Evolutionary conservation across 805 yeast genomes (phyloP).

Genomic region (Spathaspora hagerdaliae): DNA sequence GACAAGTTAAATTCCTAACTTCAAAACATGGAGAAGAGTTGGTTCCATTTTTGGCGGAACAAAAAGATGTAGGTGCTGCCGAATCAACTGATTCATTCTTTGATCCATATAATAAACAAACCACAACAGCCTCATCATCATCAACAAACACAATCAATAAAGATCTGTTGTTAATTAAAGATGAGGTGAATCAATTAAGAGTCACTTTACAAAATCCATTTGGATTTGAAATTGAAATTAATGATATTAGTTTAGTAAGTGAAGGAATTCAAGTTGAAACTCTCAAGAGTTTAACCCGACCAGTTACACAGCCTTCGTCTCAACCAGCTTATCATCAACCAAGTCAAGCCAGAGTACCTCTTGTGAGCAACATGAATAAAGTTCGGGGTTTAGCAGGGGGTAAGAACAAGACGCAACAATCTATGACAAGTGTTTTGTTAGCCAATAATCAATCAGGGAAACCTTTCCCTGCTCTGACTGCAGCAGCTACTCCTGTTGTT

Average conservation of each 20-base stretch:
- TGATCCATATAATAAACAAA: slow-evolving; percentile 47
- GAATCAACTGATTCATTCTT: slow-evolving; percentile 23
- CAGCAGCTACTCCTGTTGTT: background rate
- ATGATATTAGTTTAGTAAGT: slow-evolving; percentile 40
- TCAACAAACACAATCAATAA: slow-evolving; percentile 34
- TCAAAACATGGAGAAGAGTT: slow-evolving; percentile 30
- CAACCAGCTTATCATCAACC: background rate
- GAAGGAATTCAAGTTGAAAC: slow-evolving; percentile 29
- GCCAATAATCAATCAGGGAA: background rate
- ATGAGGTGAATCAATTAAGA: slow-evolving; percentile 55
- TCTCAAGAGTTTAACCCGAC: slow-evolving; percentile 10
- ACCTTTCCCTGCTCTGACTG: background rate
- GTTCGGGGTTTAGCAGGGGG: slow-evolving; percentile 1
- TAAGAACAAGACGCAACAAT: background rate
- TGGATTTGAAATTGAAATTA: slow-evolving; percentile 64
- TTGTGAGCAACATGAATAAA: background rate
- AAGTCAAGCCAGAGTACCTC: too few species aligned
- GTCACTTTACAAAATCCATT: slow-evolving; percentile 75
- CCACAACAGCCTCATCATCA: background rate
- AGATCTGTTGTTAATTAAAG: slow-evolving; percentile 36
- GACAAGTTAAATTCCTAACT: slow-evolving; percentile 41
- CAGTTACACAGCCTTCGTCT: background rate
- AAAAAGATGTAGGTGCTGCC: slow-evolving; percentile 8
- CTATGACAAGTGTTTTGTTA: background rate
- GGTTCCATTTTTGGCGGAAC: slow-evolving; percentile 29